phyloP scores from a whole-genome alignment of 1,139 yeast genomes.

The Wickerhamomyces sp. region DNA sequence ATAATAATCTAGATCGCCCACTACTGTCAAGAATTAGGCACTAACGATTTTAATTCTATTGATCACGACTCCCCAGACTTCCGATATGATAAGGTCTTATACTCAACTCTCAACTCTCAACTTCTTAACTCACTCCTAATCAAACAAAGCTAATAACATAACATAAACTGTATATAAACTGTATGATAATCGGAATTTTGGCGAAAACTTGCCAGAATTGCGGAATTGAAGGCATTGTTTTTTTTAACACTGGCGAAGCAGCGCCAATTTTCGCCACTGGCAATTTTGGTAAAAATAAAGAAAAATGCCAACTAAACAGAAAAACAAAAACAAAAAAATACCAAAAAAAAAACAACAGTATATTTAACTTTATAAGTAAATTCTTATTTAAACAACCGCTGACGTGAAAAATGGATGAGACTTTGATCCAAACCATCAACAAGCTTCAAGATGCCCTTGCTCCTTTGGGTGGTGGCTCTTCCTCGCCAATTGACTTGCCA shows the following conservation, averaged over 20 bases:
- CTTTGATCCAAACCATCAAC: constrained; percentile 85
- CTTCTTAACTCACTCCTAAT: too few species aligned
- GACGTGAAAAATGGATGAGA: constrained; percentile 66
- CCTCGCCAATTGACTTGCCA: constrained; percentile 86
- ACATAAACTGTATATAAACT: not conserved
- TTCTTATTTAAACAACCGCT: not conserved
- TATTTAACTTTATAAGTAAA: too few species aligned
- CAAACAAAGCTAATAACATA: too few species aligned
- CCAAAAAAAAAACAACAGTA: not conserved
- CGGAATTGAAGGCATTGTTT: too few species aligned
- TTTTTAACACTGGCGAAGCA: too few species aligned
- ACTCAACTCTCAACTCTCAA: too few species aligned
- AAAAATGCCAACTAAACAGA: constrained; percentile 3
- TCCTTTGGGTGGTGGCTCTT: constrained; percentile 83
- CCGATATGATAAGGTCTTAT: too few species aligned
- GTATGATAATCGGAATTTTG: not conserved
- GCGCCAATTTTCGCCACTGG: not conserved
- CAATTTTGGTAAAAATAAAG: not conserved
- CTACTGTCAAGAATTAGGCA: too few species aligned
- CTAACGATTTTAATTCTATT: too few species aligned
- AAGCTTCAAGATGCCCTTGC: constrained; percentile 92
- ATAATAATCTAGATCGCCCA: too few species aligned
- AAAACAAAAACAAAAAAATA: not conserved
- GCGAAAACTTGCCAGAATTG: not conserved
- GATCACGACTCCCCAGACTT: too few species aligned